phyloP scores from a whole-genome alignment of 352 stramenopile species.

The Phytopythium oedochilum region DNA sequence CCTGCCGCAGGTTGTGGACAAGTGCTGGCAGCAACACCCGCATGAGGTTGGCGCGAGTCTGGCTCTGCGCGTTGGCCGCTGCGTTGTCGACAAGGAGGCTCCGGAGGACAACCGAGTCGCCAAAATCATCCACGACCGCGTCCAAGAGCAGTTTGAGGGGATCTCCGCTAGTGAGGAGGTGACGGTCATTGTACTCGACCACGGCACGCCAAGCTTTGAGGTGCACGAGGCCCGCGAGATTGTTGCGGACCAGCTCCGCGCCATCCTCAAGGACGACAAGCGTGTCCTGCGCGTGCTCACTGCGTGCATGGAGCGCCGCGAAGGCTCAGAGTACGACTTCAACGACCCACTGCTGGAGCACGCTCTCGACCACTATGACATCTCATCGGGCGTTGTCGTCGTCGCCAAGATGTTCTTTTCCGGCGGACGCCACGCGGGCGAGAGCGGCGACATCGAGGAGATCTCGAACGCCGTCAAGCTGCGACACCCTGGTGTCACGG shows the following conservation, averaged over 20 bases:
- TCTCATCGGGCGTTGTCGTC: slow-evolving; percentile 57
- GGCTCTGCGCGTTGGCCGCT: slow-evolving; percentile 37
- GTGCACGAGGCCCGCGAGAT: slow-evolving; percentile 67
- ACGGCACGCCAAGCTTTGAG: slow-evolving; percentile 61
- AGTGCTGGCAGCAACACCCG: slow-evolving; percentile 24
- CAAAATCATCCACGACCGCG: slow-evolving; percentile 52
- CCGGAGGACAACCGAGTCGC: slow-evolving; percentile 52
- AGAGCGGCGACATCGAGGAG: slow-evolving; percentile 73
- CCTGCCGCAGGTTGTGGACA: slow-evolving; percentile 47
- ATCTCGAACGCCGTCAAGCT: slow-evolving; percentile 47
- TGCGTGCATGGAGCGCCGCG: slow-evolving; percentile 75
- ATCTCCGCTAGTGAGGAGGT: slow-evolving; percentile 21
- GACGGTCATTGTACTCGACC: slow-evolving; percentile 70
- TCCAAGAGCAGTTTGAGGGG: slow-evolving; percentile 30
- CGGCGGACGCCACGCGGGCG: slow-evolving; percentile 62
- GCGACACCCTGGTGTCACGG: slow-evolving; percentile 34
- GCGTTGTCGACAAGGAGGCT: slow-evolving; percentile 49
- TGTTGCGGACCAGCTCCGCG: slow-evolving; percentile 49
- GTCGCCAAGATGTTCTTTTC: slow-evolving; percentile 77
- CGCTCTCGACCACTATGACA: slow-evolving; percentile 59
- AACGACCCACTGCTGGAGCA: slow-evolving; percentile 72
- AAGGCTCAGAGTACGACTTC: slow-evolving; percentile 70
- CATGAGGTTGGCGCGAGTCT: slow-evolving; percentile 10
- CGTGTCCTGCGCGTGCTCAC: slow-evolving; percentile 43
- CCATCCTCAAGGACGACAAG: slow-evolving; percentile 20